Base-by-base conservation (phyloP, 106 monocot species). In the Dioscorea dumetorum region DNA sequence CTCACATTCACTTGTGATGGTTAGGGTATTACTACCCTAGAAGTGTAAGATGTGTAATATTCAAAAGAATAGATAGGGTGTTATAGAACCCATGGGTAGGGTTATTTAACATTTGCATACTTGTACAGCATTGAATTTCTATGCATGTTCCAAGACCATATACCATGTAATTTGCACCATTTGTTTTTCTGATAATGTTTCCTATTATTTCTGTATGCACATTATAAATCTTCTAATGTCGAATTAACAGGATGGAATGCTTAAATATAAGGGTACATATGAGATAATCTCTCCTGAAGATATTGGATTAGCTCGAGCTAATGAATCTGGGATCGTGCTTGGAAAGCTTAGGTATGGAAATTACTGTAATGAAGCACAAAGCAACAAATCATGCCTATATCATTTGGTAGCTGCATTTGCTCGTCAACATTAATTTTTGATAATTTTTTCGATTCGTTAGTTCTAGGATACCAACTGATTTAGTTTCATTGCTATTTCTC, bases 281-380 rank as follows among this genome's bases (percentile, higher is more conserved):
- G 94, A 95, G 81, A 95, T 95, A 48, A 95, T 95, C 49, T 76
- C 94, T 19, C 94, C 94, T 64, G 91, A 91, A 18, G 94, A 91
- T 78, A 78, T 95, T 91, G 94, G 94, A 63, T 77, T 95, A 67
- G 48, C 69, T 67, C 82, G 94, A 60, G 71, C 88, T 52, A 87
- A 87, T 73, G 94, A 95, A 12, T 88, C 73, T 66, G 94, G 94
- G 54, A 91, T 95, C 79, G 91, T 91, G 8, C 91, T 95, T 72
- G 94, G 94, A 53, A 95, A 95, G 49, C 85, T 95, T 11, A 95
- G 94, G 94, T 91, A 81, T 67, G 72, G 59, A 70, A 12, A 49
- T 53, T 33, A 0, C 54, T 56, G 5, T 4, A 56, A 56, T 18
- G 2, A 56, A 19, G 54, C 54, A 56, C 19, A 56, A 18, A 15